Percentiles rank a stretch among this genome's conserved stretches.
These are phyloP conservation scores for Fusarium veterinarium DNA, from an alignment of 2,329 filamentous ascomycete genomes.

Conservation along the genomic window DNA sequence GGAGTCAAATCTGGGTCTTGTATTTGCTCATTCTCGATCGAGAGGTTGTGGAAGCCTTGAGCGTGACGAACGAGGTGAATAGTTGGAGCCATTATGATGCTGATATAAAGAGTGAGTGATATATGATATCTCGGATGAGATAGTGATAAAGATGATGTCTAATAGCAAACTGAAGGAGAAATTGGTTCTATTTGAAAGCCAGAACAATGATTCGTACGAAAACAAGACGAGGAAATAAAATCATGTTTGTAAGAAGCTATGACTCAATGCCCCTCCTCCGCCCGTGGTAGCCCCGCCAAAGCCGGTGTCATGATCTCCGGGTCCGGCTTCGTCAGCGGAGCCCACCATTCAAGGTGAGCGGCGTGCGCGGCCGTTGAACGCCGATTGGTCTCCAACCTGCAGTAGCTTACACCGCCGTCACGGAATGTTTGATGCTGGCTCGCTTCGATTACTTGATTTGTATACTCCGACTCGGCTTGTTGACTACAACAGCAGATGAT, in stretches of 20 bases:
- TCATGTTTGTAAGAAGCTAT: constrained; percentile 13
- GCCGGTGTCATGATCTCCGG: constrained; percentile 34
- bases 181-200: constrained; percentile 3
- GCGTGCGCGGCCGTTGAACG: constrained; percentile 34
- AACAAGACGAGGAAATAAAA: not conserved
- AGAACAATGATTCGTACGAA: not conserved
- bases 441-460: constrained; percentile 28
- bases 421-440: constrained; percentile 9
- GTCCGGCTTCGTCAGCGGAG: constrained; percentile 39
- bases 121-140: not conserved
- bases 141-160: not conserved
- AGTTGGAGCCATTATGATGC: constrained; percentile 59
- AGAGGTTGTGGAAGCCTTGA: constrained; percentile 85
- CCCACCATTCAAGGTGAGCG: constrained; percentile 31
- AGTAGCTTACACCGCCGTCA: constrained; percentile 14
- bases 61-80: constrained; percentile 79
- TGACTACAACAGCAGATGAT: not conserved
- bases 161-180: not conserved
- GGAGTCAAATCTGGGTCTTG: constrained; percentile 83
- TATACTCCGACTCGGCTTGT: constrained; percentile 13
- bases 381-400: constrained; percentile 37
- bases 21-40: constrained; percentile 73
- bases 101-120: constrained; percentile 2
- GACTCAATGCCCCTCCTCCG: constrained; percentile 29
- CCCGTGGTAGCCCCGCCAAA: constrained; percentile 22